phyloP scores from a whole-genome alignment of 768 basidiomycete genomes.

The Leccinellum luteum region DNA sequence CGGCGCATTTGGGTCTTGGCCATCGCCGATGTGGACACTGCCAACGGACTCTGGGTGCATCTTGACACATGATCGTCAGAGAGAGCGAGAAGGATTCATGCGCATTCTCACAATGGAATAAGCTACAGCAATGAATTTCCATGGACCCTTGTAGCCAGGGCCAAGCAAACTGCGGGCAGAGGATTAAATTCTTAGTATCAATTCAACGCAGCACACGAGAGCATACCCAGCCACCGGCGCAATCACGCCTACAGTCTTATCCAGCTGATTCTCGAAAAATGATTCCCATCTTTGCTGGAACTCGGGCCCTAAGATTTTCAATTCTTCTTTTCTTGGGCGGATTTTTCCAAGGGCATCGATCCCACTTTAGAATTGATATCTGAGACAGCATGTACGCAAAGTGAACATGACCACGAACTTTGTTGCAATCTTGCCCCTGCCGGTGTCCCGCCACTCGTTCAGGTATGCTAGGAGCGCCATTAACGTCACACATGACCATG shows the following conservation, averaged over 20 bases:
- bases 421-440: not conserved
- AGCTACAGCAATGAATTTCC: not conserved
- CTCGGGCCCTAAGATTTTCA: not conserved
- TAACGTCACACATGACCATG: not conserved
- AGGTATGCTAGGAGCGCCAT: not conserved
- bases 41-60: conserved; percentile 45
- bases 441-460: not conserved
- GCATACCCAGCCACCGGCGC: not conserved
- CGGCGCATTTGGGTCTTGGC: conserved; percentile 38
- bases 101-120: not conserved
- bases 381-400: not conserved
- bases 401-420: not conserved
- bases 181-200: not conserved
- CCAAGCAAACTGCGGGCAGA: not conserved
- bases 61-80: conserved; percentile 22
- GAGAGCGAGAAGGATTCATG: not conserved
- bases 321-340: not conserved
- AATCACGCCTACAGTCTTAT: not conserved
- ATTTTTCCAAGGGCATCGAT: not conserved
- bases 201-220: not conserved
- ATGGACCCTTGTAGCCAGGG: not conserved
- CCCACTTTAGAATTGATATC: not conserved
- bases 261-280: not conserved
- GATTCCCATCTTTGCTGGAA: not conserved
- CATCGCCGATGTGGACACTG: conserved; percentile 44